Percentiles rank a stretch among this genome's conserved stretches.
phyloP scores from a whole-genome alignment of 306 rosid species.

The Ceratonia siliqua region DNA sequence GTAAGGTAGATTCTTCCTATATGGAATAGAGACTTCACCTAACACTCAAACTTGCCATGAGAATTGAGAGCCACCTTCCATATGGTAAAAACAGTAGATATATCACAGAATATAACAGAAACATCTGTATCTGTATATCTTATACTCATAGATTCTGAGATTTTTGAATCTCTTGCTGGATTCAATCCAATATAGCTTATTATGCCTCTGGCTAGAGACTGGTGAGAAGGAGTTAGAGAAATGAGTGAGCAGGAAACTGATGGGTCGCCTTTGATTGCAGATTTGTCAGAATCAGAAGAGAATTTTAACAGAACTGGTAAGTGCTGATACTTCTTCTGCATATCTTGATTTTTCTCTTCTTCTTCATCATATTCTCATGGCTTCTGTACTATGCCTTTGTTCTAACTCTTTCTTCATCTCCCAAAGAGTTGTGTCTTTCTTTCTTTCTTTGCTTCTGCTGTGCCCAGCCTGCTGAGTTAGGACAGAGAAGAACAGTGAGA shows the following conservation, averaged over 20 bases:
- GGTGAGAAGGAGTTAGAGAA: not conserved
- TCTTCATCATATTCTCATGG: not conserved
- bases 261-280: not conserved
- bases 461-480: not conserved
- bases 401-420: too few species aligned
- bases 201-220: not conserved
- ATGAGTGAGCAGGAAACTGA: constrained; percentile 22
- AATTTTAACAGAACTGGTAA: constrained; percentile 34
- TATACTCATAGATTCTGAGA: too few species aligned
- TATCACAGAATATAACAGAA: too few species aligned
- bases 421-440: not conserved
- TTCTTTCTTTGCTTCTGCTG: not conserved
- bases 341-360: too few species aligned
- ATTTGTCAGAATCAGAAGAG: not conserved
- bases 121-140: too few species aligned
- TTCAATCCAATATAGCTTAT: not conserved
- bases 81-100: too few species aligned
- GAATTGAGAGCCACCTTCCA: too few species aligned
- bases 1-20: too few species aligned
- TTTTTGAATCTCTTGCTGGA: too few species aligned
- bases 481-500: not conserved
- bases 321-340: not conserved
- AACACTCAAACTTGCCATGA: too few species aligned
- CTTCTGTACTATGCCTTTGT: not conserved
- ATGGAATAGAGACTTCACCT: too few species aligned